Evolutionary conservation across 768 basidiomycete genomes (phyloP), one percentile per base, ranked within the genome.

Genomic region (Clavaria fumosa): DNA sequence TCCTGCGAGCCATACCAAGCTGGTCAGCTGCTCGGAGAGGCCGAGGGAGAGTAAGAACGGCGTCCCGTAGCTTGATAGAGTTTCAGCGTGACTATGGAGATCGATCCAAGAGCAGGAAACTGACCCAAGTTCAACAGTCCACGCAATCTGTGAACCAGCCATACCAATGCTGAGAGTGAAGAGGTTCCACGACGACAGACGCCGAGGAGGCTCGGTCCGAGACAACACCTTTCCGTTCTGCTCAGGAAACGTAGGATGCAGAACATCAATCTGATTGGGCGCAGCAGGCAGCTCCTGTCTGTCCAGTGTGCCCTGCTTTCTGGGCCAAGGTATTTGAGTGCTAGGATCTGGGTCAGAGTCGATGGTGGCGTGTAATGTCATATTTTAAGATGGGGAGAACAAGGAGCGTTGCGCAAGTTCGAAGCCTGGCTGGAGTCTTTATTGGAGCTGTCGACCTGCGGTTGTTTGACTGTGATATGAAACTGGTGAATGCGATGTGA

Each of bases 41-140:
- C 69, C 69, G 28, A 70, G 60, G 14, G 47, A 47, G 10, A 93
- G 67, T 26, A 97, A 64, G 55, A 95, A 95, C 1, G 93, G 93
- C 4, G 93, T 96, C 24, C 93, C 93, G 50, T 93, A 95, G 54
- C 93, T 95, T 47, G 35, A 41, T 14, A n/a, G 15, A 47, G 48
- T 40, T 37, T 32, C 35, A 38, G 23, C 23, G 19, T n/a, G 24
- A 12, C 19, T 18, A 18, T 7, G 26, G 9, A 23, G 20, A 46
- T 11, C 21, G 33, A 7, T 30, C 12, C 15, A 41, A 2, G 33
- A 21, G 9, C 15, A 34, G 30, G 17, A 24, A 33, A 59, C 78
- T 45, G 50, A 90, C 88, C 86, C 88, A 18, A 91, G 72, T 52
- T 93, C 89, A 3, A 95, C 81, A 1, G 89, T 93, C 91, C 91